These are phyloP conservation scores for Rubroshorea leprosula DNA, from an alignment of 345 rosid genomes.

Conservation along the genomic window DNA sequence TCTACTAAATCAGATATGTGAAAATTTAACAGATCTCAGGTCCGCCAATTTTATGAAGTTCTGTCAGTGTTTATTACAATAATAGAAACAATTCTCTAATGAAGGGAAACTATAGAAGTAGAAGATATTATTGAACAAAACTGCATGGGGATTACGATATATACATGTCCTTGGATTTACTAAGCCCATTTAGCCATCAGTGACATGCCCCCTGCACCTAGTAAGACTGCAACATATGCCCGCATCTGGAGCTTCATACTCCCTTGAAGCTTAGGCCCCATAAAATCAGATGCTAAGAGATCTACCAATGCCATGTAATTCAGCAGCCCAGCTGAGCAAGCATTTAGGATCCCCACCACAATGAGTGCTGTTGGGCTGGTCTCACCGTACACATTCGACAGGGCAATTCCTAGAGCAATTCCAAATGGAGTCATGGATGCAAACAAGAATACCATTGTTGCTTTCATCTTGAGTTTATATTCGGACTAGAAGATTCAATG, in stretches of 20 bases:
- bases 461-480: slow-evolving; percentile 35
- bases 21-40: too few relatives aligned
- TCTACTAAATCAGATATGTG: too few relatives aligned
- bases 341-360: slow-evolving; percentile 63
- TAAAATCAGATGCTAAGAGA: slow-evolving; percentile 58
- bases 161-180: background rate
- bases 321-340: slow-evolving; percentile 65
- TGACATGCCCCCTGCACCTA: slow-evolving; percentile 74
- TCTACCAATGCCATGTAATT: slow-evolving; percentile 83
- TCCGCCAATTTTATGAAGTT: too few relatives aligned
- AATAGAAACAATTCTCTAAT: too few relatives aligned
- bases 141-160: too few relatives aligned
- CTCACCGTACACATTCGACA: slow-evolving; percentile 46
- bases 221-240: slow-evolving; percentile 45
- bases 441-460: slow-evolving; percentile 56
- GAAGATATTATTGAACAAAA: too few relatives aligned
- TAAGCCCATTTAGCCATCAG: slow-evolving; percentile 77
- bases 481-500: slow-evolving; percentile 19
- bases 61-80: too few relatives aligned
- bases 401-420: slow-evolving; percentile 52
- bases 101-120: too few relatives aligned
- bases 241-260: slow-evolving; percentile 58
- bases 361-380: slow-evolving; percentile 55
- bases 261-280: slow-evolving; percentile 65
- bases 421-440: slow-evolving; percentile 68